A percentile compares a stretch with the other conserved stretches of the same genome.
These are phyloP conservation scores for Pestalotiopsis sp. DNA, from an alignment of 2,329 filamentous ascomycete species.

Conservation along the genomic window DNA sequence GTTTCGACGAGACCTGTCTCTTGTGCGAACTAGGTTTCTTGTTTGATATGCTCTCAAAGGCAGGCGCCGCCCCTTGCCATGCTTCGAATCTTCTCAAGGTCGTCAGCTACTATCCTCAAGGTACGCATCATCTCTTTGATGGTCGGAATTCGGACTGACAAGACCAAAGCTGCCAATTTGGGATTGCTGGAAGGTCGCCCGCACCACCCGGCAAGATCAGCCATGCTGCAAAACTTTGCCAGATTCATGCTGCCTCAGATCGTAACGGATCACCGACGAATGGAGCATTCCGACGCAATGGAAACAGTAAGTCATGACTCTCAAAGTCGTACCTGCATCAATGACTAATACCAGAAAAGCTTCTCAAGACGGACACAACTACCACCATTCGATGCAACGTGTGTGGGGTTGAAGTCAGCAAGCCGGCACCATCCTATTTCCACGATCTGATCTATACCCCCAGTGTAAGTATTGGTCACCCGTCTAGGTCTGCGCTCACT, in stretches of 20 bases:
- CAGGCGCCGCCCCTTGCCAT: constrained; percentile 90
- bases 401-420: constrained; percentile 84
- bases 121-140: constrained; percentile 33
- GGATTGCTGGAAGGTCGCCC: constrained; percentile 85
- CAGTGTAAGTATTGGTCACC: constrained; percentile 20
- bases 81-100: constrained; percentile 94
- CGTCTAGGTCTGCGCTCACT: constrained; percentile 14
- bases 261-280: constrained; percentile 72
- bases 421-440: constrained; percentile 77
- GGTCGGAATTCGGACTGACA: constrained; percentile 20
- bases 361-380: constrained; percentile 71
- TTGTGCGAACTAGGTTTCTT: constrained; percentile 94
- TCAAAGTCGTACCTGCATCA: constrained; percentile 1
- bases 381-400: constrained; percentile 81
- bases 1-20: constrained; percentile 80
- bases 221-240: constrained; percentile 84
- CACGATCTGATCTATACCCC: constrained; percentile 80
- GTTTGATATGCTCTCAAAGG: constrained; percentile 98
- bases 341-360: constrained; percentile 35
- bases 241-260: constrained; percentile 86
- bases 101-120: constrained; percentile 80
- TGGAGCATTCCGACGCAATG: constrained; percentile 65
- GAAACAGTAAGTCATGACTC: constrained; percentile 61
- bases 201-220: constrained; percentile 71
- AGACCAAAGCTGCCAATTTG: constrained; percentile 64